Evolutionary conservation across 2,329 filamentous ascomycete species (phyloP), one percentile per base, ranked within the genome.

Genomic region (Rhexocercosporidium sp.): DNA sequence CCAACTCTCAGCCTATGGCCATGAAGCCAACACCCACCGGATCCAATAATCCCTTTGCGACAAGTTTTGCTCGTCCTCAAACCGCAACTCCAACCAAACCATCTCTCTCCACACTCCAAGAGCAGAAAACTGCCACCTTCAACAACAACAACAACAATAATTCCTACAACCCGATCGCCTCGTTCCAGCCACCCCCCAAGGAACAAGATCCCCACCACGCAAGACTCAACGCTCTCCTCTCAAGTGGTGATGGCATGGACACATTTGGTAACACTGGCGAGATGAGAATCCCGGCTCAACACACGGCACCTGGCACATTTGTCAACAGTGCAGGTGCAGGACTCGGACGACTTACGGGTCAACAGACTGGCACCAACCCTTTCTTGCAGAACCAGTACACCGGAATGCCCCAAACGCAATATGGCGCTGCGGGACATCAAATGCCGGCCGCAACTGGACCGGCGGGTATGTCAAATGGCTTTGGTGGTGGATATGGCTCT

Each of bases 231-330:
- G 87, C 92, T 1, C 88, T 99, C 39, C 88, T 99, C 53, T 87
- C 94, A 3, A 89, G 86, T 27, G 94, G 96, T 71, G 96, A 99
- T 66, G 96, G 96, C 27, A 92, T 96, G 83, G 96, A 99, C 77
- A 99, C 96, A 0, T 99, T 96, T 78, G 96, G 96, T 71, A 99
- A 99, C 78, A 93, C 93, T n/a, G 96, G 96, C 72, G 93, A 98
- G 71, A 85, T 97, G 56, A 94, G 96, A 79, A 97, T 99, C 71
- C 96, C 96, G 1, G 90, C 96, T 1, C 96, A 99, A 78, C 96
- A 99, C 79, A 99, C 96, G 0, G 94, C 96, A 1, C 96, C 96
- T 0, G 96, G 95, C 29, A 96, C 92, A 0, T 99, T 98, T 78
- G 91, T 99, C 81, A 99, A 99, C 81, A 97, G 93, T 68, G 94